A percentile compares a stretch with the other conserved stretches of the same genome.
Conservation (phyloP, 2,329 filamentous ascomycete species). For the Ampelomyces quisqualis region DNA sequence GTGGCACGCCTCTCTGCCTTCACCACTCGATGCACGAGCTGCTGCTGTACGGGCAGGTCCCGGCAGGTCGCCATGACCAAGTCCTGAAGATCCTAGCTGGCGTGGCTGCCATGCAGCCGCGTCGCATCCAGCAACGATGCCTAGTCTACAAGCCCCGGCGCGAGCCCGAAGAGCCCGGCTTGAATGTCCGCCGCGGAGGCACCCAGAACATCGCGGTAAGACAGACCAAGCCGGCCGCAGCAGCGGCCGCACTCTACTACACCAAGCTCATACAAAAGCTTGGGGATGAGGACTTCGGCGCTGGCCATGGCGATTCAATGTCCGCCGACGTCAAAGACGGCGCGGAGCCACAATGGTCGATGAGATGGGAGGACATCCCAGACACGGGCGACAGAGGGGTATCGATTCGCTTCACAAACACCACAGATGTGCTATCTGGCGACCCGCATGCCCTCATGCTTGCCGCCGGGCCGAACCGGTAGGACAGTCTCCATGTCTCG, state of each 20-base stretch:
- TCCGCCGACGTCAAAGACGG: conserved; percentile 26
- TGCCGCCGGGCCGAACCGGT: conserved; percentile 55
- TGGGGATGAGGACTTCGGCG: conserved; percentile 40
- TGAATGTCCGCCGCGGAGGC: conserved; percentile 40
- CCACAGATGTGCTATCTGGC: conserved; percentile 51
- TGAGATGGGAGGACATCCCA: conserved; percentile 47
- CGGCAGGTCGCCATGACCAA: conserved; percentile 58
- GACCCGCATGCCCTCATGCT: conserved; percentile 55
- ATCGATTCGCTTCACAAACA: conserved; percentile 55
- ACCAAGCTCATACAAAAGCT: conserved; percentile 53
- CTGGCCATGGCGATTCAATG: conserved; percentile 14
- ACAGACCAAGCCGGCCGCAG: conserved; percentile 42
- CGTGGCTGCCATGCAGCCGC: conserved; percentile 62
- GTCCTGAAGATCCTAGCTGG: conserved; percentile 63
- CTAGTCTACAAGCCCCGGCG: conserved; percentile 59
- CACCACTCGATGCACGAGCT: conserved; percentile 59
- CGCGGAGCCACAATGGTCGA: conserved; percentile 38
- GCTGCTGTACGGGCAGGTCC: conserved; percentile 61
- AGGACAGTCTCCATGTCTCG: conserved; percentile 17
- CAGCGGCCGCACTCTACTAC: conserved; percentile 55
- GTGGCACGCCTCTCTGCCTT: conserved; percentile 4
- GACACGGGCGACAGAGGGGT: conserved; percentile 55
- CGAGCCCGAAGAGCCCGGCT: conserved; percentile 46
- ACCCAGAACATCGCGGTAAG: conserved; percentile 38
- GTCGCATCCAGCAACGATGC: conserved; percentile 55